These are phyloP conservation scores for Colletotrichum scovillei DNA, from an alignment of 2,329 filamentous ascomycete genomes.

Conservation along the genomic window DNA sequence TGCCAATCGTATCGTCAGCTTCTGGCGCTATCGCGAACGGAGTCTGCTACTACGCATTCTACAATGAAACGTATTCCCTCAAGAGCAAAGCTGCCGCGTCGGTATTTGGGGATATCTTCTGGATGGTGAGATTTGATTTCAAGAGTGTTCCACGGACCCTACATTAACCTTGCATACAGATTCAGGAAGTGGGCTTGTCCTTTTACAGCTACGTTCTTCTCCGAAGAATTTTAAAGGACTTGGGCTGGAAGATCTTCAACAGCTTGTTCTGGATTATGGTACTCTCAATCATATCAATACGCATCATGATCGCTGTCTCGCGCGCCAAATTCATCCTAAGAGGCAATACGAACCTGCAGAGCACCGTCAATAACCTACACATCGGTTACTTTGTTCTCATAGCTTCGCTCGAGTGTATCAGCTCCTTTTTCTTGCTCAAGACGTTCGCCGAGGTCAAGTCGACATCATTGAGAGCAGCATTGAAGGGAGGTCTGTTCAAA, in stretches of 20 bases:
- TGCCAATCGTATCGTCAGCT: slow-evolving; percentile 52
- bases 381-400: slow-evolving; percentile 55
- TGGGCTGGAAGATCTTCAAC: slow-evolving; percentile 56
- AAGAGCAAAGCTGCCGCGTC: slow-evolving; percentile 48
- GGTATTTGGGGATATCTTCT: slow-evolving; percentile 51
- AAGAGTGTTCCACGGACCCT: rapidly evolving
- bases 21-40: slow-evolving; percentile 55
- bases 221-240: slow-evolving; percentile 59
- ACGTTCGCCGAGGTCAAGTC: slow-evolving; percentile 49
- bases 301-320: slow-evolving; percentile 50
- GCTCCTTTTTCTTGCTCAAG: slow-evolving; percentile 51
- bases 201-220: slow-evolving; percentile 65
- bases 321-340: slow-evolving; percentile 45
- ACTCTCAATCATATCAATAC: slow-evolving; percentile 60
- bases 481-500: slow-evolving; percentile 47
- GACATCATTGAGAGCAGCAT: slow-evolving; percentile 44
- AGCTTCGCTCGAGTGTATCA: slow-evolving; percentile 53
- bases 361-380: slow-evolving; percentile 50
- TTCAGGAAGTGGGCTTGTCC: slow-evolving; percentile 57
- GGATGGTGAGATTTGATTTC: slow-evolving; percentile 46
- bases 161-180: slow-evolving; percentile 38
- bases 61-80: slow-evolving; percentile 41
- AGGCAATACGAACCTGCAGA: slow-evolving; percentile 40
- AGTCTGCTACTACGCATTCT: slow-evolving; percentile 56
- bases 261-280: slow-evolving; percentile 68